Conservation (phyloP, 2,329 filamentous ascomycete species). For the Dactylellina leptospora region DNA sequence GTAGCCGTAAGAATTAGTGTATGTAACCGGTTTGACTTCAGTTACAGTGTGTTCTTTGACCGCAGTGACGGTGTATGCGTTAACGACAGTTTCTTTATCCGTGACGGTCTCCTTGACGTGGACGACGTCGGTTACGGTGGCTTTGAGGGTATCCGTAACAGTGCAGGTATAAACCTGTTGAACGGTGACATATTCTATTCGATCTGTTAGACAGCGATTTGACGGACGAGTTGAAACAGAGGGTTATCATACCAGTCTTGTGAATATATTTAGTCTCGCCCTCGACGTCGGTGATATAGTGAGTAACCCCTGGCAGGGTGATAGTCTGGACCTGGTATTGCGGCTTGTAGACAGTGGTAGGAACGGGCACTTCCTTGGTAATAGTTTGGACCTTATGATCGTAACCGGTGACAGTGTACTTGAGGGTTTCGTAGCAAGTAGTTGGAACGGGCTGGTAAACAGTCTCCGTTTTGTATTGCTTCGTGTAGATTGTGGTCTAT, state of each 20-base stretch:
- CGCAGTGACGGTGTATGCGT: slow-evolving; percentile 25
- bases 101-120: slow-evolving; percentile 14
- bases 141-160: background rate
- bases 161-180: slow-evolving; percentile 26
- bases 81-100: slow-evolving; percentile 17
- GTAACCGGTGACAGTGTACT: slow-evolving; percentile 34
- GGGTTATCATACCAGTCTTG: slow-evolving; percentile 17
- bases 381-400: slow-evolving; percentile 34
- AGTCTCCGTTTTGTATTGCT: slow-evolving; percentile 37
- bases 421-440: slow-evolving; percentile 32
- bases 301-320: slow-evolving; percentile 40
- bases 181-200: slow-evolving; percentile 31
- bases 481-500: slow-evolving; percentile 36
- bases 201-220: background rate
- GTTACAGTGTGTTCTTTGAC: slow-evolving; percentile 21
- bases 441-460: slow-evolving; percentile 37
- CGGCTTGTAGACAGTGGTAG: slow-evolving; percentile 39
- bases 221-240: background rate
- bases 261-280: slow-evolving; percentile 46
- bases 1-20: slow-evolving; percentile 26
- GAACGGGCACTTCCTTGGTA: slow-evolving; percentile 19
- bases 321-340: slow-evolving; percentile 38
- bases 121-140: slow-evolving; percentile 17
- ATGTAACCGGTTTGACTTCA: slow-evolving; percentile 25
- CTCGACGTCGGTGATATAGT: slow-evolving; percentile 41